Percentiles rank a stretch among this genome's conserved stretches.
These are phyloP conservation scores for Solanum arcanum DNA, from an alignment of 257 asterid genomes.

Conservation along the genomic window DNA sequence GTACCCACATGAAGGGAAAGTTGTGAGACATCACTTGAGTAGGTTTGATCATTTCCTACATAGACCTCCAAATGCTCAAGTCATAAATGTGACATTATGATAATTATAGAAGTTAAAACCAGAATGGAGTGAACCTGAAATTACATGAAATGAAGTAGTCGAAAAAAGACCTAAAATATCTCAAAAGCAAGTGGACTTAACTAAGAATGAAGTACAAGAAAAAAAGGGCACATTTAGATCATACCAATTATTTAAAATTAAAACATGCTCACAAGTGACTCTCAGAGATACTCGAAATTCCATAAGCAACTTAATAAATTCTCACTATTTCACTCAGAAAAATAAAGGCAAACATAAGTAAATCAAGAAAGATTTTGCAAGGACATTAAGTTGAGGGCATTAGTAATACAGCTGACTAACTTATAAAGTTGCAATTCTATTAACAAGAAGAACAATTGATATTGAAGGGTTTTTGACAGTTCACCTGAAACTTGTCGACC, in stretches of 20 bases:
- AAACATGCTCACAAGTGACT: neutral
- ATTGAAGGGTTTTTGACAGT: neutral
- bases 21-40: neutral
- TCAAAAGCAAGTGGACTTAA: neutral
- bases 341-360: neutral
- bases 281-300: neutral
- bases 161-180: neutral
- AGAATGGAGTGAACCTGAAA: neutral
- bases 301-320: neutral
- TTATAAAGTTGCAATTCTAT: neutral
- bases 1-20: neutral
- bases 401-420: neutral
- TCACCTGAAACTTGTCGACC: slow-evolving; percentile 68
- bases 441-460: neutral
- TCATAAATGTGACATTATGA: neutral
- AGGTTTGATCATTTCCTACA: neutral
- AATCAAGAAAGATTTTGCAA: neutral
- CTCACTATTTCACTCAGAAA: neutral
- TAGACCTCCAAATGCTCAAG: neutral
- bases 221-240: neutral
- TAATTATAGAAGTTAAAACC: neutral
- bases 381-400: neutral
- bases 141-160: neutral
- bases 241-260: neutral
- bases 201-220: neutral